phyloP scores from a whole-genome alignment of 805 yeast genomes.

The Yarrowia keelungensis region DNA sequence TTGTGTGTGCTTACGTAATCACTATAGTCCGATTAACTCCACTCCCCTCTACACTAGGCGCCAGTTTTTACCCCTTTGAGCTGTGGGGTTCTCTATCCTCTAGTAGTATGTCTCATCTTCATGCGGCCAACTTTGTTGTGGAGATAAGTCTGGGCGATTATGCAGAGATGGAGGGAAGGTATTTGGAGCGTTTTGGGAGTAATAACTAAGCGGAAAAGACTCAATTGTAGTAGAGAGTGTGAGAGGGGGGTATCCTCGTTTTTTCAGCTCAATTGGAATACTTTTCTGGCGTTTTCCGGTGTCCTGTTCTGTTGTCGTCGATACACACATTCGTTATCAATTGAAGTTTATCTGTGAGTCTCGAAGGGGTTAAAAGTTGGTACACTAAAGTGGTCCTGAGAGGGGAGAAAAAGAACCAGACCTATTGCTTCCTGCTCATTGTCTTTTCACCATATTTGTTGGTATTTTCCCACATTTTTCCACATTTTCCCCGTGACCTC shows the following conservation, averaged over 20 bases:
- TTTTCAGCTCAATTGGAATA: too few species aligned
- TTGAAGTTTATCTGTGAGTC: background rate
- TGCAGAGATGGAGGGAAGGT: background rate
- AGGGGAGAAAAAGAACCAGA: too few species aligned
- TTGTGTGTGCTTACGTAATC: too few species aligned
- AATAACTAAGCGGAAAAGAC: background rate
- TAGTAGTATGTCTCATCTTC: background rate
- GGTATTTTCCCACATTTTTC: too few species aligned
- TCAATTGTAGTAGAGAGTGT: background rate
- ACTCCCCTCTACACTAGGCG: background rate
- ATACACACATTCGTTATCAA: background rate
- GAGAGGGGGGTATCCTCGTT: too few species aligned
- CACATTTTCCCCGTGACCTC: too few species aligned
- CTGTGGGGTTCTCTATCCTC: conserved; percentile 2
- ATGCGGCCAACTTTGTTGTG: conserved; percentile 4
- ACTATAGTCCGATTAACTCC: too few species aligned
- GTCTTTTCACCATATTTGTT: too few species aligned
- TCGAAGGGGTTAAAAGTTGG: background rate
- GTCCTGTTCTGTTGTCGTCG: too few species aligned
- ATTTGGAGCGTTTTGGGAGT: background rate
- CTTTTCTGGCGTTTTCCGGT: too few species aligned
- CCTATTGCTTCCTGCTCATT: too few species aligned
- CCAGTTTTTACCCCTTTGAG: conserved; percentile 11
- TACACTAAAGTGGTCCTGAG: too few species aligned
- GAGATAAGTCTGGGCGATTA: conserved; percentile 6